A percentile compares a stretch with the other conserved stretches of the same genome.
Evolutionary conservation across 1,139 yeast genomes (phyloP).

Genomic region (Saccharomyces pastorianus): DNA sequence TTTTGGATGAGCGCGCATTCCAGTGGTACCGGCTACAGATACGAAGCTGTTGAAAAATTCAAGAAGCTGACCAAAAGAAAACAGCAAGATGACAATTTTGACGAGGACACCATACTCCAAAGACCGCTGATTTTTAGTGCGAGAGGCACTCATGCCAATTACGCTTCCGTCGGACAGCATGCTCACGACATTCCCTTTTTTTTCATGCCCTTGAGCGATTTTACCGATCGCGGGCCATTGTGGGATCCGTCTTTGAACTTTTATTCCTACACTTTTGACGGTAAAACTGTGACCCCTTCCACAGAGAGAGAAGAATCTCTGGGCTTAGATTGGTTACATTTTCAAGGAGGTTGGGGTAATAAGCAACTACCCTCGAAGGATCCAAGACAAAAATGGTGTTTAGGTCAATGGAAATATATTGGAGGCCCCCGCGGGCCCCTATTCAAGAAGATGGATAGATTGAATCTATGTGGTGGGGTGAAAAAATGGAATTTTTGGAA

Average conservation of each 20-base stretch:
- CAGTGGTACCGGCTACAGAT: constrained; percentile 86
- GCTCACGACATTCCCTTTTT: constrained; percentile 74
- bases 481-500: constrained; percentile 73
- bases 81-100: constrained; percentile 11
- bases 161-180: constrained; percentile 89
- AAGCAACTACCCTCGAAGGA: constrained; percentile 53
- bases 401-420: constrained; percentile 79
- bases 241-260: constrained; percentile 85
- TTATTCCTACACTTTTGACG: constrained; percentile 65
- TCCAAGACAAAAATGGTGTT: constrained; percentile 71
- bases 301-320: constrained; percentile 40
- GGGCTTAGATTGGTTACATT: constrained; percentile 71
- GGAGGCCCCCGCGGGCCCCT: constrained; percentile 90
- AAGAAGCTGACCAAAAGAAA: constrained; percentile 27
- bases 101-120: constrained; percentile 8
- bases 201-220: constrained; percentile 76
- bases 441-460: constrained; percentile 58
- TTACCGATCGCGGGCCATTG: constrained; percentile 83
- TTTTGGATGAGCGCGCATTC: constrained; percentile 99
- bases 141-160: constrained; percentile 91
- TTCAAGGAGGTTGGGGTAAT: constrained; percentile 88
- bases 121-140: constrained; percentile 79
- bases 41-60: constrained; percentile 61
- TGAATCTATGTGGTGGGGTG: constrained; percentile 66
- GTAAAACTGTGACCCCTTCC: constrained; percentile 10